Conservation (phyloP, 352 stramenopile species). For the Phytophthora agathidicida region DNA sequence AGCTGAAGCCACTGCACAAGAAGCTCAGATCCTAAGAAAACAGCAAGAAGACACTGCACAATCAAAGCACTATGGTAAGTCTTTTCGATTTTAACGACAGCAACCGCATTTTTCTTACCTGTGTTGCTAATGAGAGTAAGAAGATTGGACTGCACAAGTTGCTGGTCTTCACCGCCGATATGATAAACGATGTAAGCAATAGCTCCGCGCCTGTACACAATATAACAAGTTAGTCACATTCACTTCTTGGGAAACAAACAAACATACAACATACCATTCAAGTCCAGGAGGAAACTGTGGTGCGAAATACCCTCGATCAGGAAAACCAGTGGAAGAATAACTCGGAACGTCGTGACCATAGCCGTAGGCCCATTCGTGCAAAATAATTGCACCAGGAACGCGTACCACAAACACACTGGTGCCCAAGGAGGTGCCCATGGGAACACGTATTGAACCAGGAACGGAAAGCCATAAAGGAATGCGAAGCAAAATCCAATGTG, state of each 20-base stretch:
- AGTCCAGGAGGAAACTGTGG: conserved; percentile 89
- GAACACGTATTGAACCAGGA: conserved; percentile 88
- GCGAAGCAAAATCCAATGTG: conserved; percentile 90
- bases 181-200: conserved; percentile 84
- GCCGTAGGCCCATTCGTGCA: conserved; percentile 82
- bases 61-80: conserved; percentile 1
- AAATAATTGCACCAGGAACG: conserved; percentile 89
- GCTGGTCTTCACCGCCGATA: conserved; percentile 87
- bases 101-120: conserved; percentile 40
- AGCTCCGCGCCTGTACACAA: conserved; percentile 70
- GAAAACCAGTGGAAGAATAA: conserved; percentile 86
- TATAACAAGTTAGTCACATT: background rate
- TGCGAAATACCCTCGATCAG: conserved; percentile 88
- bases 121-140: conserved; percentile 80
- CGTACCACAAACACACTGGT: conserved; percentile 90
- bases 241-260: background rate
- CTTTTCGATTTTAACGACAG: background rate
- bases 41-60: conserved; percentile 71
- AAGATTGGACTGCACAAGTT: conserved; percentile 87
- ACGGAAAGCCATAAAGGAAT: conserved; percentile 89
- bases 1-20: conserved; percentile 88
- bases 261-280: conserved; percentile 69
- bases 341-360: conserved; percentile 88
- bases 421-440: conserved; percentile 89
- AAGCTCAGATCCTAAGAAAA: conserved; percentile 83